phyloP scores from a whole-genome alignment of 371 early-diverging fungal genomes.

The Mucor ambiguus region DNA sequence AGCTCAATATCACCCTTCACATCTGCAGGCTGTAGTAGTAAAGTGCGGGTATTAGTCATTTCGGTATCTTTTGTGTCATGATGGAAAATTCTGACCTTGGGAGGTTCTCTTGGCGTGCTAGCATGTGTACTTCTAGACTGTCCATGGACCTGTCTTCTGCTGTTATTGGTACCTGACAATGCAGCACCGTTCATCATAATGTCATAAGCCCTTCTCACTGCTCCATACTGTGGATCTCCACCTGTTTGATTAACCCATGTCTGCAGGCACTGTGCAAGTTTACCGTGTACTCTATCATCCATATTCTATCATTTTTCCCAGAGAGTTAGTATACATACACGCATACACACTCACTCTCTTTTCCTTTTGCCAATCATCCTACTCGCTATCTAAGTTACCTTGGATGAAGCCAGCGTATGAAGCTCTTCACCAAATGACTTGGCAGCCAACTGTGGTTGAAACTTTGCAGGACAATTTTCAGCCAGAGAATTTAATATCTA shows the following conservation, averaged over 20 bases:
- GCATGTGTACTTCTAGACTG: constrained; percentile 1
- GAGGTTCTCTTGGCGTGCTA: constrained; percentile 16
- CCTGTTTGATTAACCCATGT: constrained; percentile 39
- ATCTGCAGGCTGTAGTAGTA: constrained; percentile 14
- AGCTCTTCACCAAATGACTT: constrained; percentile 51
- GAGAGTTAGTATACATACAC: too few relatives aligned
- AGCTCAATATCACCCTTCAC: constrained; percentile 35
- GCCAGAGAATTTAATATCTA: constrained; percentile 48
- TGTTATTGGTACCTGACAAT: background rate
- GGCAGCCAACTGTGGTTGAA: constrained; percentile 38
- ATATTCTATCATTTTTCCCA: constrained; percentile 11
- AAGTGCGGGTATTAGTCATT: background rate
- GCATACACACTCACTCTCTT: too few relatives aligned
- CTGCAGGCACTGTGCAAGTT: constrained; percentile 41
- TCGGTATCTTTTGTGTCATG: background rate
- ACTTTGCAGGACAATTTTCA: constrained; percentile 43
- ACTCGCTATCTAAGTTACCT: constrained; percentile 24
- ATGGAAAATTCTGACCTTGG: constrained; percentile 10
- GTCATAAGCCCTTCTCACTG: constrained; percentile 37
- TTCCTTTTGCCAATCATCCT: background rate
- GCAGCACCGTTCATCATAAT: constrained; percentile 26
- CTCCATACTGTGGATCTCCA: constrained; percentile 33
- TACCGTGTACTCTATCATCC: constrained; percentile 43
- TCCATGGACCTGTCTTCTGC: constrained; percentile 11
- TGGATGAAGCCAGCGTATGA: constrained; percentile 30